Conservation (phyloP, 2,329 filamentous ascomycete genomes). For the Ophiostoma piceae region DNA sequence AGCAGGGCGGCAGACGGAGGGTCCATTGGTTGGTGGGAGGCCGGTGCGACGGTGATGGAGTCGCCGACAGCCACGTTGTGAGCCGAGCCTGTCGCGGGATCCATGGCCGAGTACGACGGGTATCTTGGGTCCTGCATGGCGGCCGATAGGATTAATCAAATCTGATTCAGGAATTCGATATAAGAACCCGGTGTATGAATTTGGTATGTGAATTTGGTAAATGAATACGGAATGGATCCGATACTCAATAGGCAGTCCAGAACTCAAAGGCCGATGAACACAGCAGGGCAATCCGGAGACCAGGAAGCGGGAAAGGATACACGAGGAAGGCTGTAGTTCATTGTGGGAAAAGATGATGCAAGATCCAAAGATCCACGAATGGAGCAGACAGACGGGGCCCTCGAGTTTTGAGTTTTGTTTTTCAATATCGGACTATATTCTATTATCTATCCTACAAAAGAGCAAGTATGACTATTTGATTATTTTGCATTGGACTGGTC, state of each 20-base stretch:
- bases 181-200: background rate
- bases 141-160: background rate
- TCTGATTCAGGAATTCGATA: background rate
- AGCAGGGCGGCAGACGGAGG: slow-evolving; percentile 23
- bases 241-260: background rate
- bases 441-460: background rate
- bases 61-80: slow-evolving; percentile 4
- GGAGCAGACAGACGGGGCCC: slow-evolving; percentile 2
- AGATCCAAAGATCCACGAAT: background rate
- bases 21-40: slow-evolving; percentile 16
- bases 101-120: slow-evolving; percentile 2
- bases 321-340: background rate
- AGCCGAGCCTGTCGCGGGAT: background rate
- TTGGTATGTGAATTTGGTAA: background rate
- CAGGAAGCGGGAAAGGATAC: background rate
- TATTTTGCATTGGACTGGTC: background rate
- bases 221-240: background rate
- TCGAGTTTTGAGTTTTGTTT: slow-evolving; percentile 1
- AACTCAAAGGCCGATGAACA: background rate
- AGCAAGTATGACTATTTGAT: background rate
- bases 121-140: slow-evolving; percentile 15
- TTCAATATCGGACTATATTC: background rate
- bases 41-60: slow-evolving; percentile 4
- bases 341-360: slow-evolving; percentile 2
- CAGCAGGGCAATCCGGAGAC: background rate